Conservation (phyloP, 441 rosid genomes). For the Eutrema salsugineum region DNA sequence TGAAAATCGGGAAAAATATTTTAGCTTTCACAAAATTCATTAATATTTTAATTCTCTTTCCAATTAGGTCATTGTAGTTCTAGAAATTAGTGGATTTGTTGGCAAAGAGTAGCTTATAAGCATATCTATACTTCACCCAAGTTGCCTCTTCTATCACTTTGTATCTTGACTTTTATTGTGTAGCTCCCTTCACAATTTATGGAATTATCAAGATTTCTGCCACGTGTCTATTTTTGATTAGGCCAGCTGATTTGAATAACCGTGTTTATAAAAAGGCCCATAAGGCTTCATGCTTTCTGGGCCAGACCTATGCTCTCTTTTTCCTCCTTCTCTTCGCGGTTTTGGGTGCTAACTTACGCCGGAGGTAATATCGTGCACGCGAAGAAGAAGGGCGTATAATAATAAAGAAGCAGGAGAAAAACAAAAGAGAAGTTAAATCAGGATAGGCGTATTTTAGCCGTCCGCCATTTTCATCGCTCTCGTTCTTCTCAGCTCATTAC, state of each 20-base stretch:
- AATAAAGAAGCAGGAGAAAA: background rate
- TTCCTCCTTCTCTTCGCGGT: background rate
- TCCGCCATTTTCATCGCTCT: slow-evolving; percentile 28
- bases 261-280: background rate
- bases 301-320: background rate
- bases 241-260: background rate
- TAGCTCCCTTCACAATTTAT: background rate
- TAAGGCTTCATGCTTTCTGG: background rate
- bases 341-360: slow-evolving; percentile 35
- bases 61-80: background rate
- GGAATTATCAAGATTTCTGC: background rate
- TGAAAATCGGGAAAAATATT: background rate
- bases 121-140: background rate
- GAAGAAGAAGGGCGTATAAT: background rate
- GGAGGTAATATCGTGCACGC: slow-evolving; percentile 26
- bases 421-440: background rate
- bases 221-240: background rate
- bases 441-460: slow-evolving; percentile 42
- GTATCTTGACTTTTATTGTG: background rate
- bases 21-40: background rate
- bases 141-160: background rate
- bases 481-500: slow-evolving; percentile 14
- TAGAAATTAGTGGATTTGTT: background rate
- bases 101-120: slow-evolving; percentile 15
- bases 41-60: background rate